These are phyloP conservation scores for Tephrocybe sp. DNA, from an alignment of 768 basidiomycete genomes.

Conservation along the genomic window DNA sequence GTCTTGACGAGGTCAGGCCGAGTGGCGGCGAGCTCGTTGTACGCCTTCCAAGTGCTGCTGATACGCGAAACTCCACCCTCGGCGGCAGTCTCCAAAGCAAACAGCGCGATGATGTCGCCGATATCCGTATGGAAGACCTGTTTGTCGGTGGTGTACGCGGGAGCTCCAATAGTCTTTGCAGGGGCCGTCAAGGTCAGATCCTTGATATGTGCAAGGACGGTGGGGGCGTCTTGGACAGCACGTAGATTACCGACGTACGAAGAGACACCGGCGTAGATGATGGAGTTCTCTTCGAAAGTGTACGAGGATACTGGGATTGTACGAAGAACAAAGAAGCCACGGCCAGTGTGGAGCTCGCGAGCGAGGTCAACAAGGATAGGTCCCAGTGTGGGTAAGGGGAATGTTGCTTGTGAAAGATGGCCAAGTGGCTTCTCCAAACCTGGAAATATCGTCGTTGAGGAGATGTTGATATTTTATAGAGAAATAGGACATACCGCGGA, in stretches of 20 bases:
- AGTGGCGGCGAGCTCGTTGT: slow-evolving; percentile 45
- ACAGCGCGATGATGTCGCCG: slow-evolving; percentile 43
- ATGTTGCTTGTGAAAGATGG: slow-evolving; percentile 21
- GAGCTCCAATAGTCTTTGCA: slow-evolving; percentile 17
- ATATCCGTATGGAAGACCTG: slow-evolving; percentile 49
- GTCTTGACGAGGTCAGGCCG: slow-evolving; percentile 44
- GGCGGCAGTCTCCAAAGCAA: slow-evolving; percentile 40
- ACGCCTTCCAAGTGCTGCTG: slow-evolving; percentile 41
- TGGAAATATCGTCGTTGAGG: slow-evolving; percentile 1
- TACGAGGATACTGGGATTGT: slow-evolving; percentile 18
- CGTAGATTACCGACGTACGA: slow-evolving; percentile 21
- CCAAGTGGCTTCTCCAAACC: slow-evolving; percentile 27
- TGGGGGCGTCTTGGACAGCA: slow-evolving; percentile 17
- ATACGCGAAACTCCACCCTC: slow-evolving; percentile 45
- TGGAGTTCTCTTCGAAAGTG: slow-evolving; percentile 18
- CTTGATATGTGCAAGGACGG: slow-evolving; percentile 25
- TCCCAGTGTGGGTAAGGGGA: slow-evolving; percentile 21
- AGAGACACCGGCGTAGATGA: slow-evolving; percentile 23
- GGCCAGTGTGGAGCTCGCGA: slow-evolving; percentile 19
- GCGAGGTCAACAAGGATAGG: slow-evolving; percentile 18
- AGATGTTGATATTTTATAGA: neutral
- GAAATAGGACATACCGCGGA: slow-evolving; percentile 21
- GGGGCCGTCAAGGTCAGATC: slow-evolving; percentile 18
- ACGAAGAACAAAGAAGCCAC: slow-evolving; percentile 25
- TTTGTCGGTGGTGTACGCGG: slow-evolving; percentile 36